Evolutionary conservation across 176 grass and related monocot species (phyloP).

Genomic region (Aegilops umbellulata): DNA sequence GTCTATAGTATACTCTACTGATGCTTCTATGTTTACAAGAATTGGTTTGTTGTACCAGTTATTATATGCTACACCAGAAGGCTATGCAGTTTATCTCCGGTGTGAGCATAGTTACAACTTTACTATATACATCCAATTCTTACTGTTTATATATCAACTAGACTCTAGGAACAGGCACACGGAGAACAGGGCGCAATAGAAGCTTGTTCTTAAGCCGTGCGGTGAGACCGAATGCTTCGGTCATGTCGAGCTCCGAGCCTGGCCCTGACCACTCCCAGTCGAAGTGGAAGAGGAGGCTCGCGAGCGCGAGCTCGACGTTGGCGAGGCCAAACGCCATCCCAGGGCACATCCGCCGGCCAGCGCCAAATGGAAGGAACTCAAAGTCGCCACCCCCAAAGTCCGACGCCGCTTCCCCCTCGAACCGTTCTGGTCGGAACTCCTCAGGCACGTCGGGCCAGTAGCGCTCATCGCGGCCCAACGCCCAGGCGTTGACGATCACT

Average conservation of each 20-base stretch:
- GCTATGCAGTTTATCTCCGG: too few species aligned
- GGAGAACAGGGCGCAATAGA: not conserved
- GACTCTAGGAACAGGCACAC: not conserved
- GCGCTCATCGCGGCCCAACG: not conserved
- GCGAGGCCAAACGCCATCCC: not conserved
- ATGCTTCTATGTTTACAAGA: too few species aligned
- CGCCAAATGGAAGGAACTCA: constrained; percentile 11
- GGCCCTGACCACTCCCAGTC: not conserved
- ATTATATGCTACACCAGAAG: too few species aligned
- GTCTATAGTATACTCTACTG: too few species aligned
- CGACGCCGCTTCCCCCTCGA: not conserved
- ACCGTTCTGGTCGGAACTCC: not conserved
- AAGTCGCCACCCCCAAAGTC: not conserved
- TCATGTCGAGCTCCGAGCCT: not conserved
- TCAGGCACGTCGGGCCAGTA: not conserved
- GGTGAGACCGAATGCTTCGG: not conserved
- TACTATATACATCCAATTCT: too few species aligned
- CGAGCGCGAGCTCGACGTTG: not conserved
- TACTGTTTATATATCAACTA: not conserved
- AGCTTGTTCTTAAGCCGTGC: not conserved
- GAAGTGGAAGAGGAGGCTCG: not conserved
- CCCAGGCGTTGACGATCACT: not conserved
- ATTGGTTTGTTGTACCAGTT: too few species aligned
- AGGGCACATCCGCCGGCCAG: constrained; percentile 29
- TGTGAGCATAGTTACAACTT: too few species aligned